Conservation (phyloP, 2,329 filamentous ascomycete species). For the Xylaria sp. region DNA sequence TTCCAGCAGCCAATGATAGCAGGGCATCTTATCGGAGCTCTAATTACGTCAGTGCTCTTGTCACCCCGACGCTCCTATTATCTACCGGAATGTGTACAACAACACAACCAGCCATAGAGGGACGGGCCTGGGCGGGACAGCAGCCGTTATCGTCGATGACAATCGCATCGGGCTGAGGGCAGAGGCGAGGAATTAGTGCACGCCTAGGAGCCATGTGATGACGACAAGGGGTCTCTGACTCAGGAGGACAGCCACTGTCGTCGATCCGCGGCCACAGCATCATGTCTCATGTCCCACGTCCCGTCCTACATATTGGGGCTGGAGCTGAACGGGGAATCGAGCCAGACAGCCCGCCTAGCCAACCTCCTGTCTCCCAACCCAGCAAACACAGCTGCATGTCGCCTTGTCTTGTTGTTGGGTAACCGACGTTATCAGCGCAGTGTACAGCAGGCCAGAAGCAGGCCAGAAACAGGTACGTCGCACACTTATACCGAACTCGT, state of each 20-base stretch:
- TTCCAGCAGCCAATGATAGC: slow-evolving; percentile 8
- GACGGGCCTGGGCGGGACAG: neutral
- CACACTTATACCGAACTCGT: neutral
- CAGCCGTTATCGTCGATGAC: neutral
- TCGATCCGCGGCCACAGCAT: neutral
- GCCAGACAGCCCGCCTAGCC: neutral
- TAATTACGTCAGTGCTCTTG: slow-evolving; percentile 27
- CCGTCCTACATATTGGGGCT: neutral
- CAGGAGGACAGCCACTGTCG: neutral
- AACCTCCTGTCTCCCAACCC: neutral
- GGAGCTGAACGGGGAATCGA: slow-evolving; percentile 5
- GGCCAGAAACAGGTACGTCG: slow-evolving; percentile 11
- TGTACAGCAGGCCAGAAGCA: neutral
- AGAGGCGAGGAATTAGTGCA: neutral
- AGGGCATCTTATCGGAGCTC: slow-evolving; percentile 23
- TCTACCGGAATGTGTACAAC: neutral
- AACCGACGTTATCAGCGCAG: neutral
- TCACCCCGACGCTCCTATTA: slow-evolving; percentile 21
- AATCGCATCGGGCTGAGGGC: neutral
- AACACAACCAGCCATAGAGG: neutral
- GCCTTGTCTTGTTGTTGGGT: neutral
- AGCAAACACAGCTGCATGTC: neutral
- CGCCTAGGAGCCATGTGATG: neutral
- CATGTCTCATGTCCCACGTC: neutral
- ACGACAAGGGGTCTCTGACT: neutral